Percentiles rank a stretch among this genome's conserved stretches.
Evolutionary conservation across 805 yeast genomes (phyloP).

Genomic region (Candida silvatica): DNA sequence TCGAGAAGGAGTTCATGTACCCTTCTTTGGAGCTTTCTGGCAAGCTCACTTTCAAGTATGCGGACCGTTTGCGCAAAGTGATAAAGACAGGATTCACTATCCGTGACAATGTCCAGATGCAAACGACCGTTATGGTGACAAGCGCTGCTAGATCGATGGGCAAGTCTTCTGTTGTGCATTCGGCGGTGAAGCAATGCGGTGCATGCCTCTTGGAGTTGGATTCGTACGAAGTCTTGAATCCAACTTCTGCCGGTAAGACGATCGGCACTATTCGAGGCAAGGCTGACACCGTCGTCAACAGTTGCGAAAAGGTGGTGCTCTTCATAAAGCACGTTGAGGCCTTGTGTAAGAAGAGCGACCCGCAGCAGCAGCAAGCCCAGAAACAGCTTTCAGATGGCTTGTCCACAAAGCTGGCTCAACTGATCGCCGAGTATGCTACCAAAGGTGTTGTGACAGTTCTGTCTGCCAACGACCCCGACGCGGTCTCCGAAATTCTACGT

Average conservation of each 20-base stretch:
- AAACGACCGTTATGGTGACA: slow-evolving; percentile 55
- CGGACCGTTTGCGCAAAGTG: slow-evolving; percentile 42
- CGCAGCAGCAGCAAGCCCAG: slow-evolving; percentile 28
- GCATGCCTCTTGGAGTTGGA: slow-evolving; percentile 61
- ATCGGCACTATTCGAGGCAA: slow-evolving; percentile 72
- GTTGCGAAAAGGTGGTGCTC: slow-evolving; percentile 39
- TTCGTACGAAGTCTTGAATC: slow-evolving; percentile 54
- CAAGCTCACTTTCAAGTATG: slow-evolving; percentile 34
- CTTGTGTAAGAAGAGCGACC: slow-evolving; percentile 58
- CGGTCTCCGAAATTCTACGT: slow-evolving; percentile 56
- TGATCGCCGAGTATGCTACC: slow-evolving; percentile 45
- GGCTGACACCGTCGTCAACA: slow-evolving; percentile 51
- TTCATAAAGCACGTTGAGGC: slow-evolving; percentile 69
- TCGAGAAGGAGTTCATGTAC: slow-evolving; percentile 6
- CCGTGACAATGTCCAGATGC: slow-evolving; percentile 29
- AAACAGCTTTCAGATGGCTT: slow-evolving; percentile 28
- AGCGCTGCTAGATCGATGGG: slow-evolving; percentile 77
- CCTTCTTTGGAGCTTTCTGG: slow-evolving; percentile 1
- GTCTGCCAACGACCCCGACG: slow-evolving; percentile 61
- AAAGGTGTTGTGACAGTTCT: slow-evolving; percentile 49
- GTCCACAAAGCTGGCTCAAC: slow-evolving; percentile 45
- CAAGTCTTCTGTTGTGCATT: slow-evolving; percentile 54
- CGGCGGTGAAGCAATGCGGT: slow-evolving; percentile 51
- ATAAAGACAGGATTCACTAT: slow-evolving; percentile 39
- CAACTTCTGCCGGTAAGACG: slow-evolving; percentile 70